Evolutionary conservation across 1,284 basidiomycete species (phyloP).

Genomic region (Gomphus sp.): DNA sequence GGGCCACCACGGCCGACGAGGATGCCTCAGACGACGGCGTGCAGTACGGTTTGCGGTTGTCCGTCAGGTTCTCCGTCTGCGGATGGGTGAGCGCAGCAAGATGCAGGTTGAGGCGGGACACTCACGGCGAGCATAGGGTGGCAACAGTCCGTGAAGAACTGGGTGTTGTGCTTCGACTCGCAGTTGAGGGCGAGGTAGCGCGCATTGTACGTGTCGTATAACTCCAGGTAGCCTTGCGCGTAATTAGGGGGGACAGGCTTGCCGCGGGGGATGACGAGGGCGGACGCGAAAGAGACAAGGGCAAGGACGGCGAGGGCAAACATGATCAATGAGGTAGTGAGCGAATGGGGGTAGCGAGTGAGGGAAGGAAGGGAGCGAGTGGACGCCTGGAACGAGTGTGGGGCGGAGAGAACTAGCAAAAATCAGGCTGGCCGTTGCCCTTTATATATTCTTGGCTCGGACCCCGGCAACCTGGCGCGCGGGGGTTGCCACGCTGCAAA

Average conservation of each 20-base stretch:
- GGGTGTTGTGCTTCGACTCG: conserved; percentile 49
- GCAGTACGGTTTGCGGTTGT: conserved; percentile 45
- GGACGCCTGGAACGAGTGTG: background rate
- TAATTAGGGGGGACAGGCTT: conserved; percentile 22
- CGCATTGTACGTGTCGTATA: conserved; percentile 55
- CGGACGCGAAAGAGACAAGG: conserved; percentile 3
- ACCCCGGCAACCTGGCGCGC: background rate
- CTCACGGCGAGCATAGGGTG: conserved; percentile 29
- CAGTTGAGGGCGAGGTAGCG: conserved; percentile 55
- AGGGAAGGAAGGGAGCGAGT: background rate
- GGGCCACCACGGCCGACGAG: conserved; percentile 18
- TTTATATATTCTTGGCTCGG: background rate
- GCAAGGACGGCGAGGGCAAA: conserved; percentile 36
- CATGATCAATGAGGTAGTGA: conserved; percentile 26
- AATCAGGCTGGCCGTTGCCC: background rate
- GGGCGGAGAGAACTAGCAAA: background rate
- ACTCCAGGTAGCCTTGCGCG: conserved; percentile 33
- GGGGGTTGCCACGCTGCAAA: background rate
- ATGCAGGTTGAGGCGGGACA: background rate
- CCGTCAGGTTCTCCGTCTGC: conserved; percentile 39
- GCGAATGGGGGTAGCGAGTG: conserved; percentile 3
- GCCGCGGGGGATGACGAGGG: conserved; percentile 38
- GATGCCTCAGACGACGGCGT: conserved; percentile 22
- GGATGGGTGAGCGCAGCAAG: background rate
- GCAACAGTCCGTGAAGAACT: conserved; percentile 59